Base-by-base conservation (phyloP, 163 green algal species). In the Coccomyxa subellipsoidea region DNA sequence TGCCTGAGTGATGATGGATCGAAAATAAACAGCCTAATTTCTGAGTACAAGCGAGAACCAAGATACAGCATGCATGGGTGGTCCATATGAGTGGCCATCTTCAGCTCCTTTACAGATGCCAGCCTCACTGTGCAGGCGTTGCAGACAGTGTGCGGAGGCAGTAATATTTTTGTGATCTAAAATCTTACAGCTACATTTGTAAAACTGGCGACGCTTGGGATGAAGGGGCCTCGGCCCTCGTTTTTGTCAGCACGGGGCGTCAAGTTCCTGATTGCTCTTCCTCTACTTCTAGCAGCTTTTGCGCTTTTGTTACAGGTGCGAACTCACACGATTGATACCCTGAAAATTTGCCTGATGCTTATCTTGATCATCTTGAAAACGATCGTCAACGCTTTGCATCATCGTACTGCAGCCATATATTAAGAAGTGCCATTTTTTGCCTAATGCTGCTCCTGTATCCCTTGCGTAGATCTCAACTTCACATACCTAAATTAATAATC, bases 301-400 rank as follows among this genome's bases (percentile, higher is more conserved):
- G 90, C 90, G 9, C 81, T 93, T 0, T 32, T 86, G 5, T 80
- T 94, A n/a, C 89, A 93, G 76, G 80, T 89, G n/a, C 75, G 72
- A 29, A 10, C 37, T 38, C 18, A 32, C 79, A 36, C 54, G 5
- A 8, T 79, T 39, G 2, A 27, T 8, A 18, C 15, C 18, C 21
- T 21, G 21, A 18, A 59, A 27, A 23, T 23, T 59, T 59, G n/a
- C n/a, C n/a, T n/a, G 23, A 1, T 59, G 47, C 47, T 18, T 23
- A 2, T 2, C 23, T 59, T 59, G 23, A 8, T 54, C 3, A 18
- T 59, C 47, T 18, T 18, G 4, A 27, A 7, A 27, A 8, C 47
- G 47, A 7, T 59, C 47, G 47, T 59, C 15, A 59, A 59, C 47
- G 47, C 4, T 18, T 21, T 2, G 47, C 47, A 27, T 2, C 21